phyloP scores from a whole-genome alignment of 1,139 yeast species.

The Spencermartinsiella ligniputridi region DNA sequence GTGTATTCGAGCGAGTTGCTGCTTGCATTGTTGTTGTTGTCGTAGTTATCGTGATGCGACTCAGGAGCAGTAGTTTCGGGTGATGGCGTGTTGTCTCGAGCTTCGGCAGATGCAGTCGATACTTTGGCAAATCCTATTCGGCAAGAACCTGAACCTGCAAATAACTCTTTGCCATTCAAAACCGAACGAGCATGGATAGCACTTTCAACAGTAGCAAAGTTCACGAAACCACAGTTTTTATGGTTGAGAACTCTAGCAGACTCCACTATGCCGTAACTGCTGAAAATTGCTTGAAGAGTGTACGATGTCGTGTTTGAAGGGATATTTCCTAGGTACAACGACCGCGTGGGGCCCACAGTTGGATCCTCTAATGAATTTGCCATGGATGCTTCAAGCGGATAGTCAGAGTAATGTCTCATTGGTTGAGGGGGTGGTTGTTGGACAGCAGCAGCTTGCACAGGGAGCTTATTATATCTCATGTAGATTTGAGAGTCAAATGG shows the following conservation, averaged over 20 bases:
- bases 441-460: not conserved
- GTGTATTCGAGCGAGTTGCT: not conserved
- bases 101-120: conserved; percentile 33
- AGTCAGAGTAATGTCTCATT: conserved; percentile 3
- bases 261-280: conserved; percentile 51
- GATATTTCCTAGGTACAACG: conserved; percentile 70
- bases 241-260: conserved; percentile 56
- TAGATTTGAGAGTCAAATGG: conserved; percentile 15
- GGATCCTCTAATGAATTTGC: conserved; percentile 49
- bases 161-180: conserved; percentile 75
- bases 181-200: conserved; percentile 76
- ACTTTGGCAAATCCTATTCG: conserved; percentile 40
- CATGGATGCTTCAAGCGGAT: conserved; percentile 3
- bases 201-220: conserved; percentile 63
- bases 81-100: conserved; percentile 7
- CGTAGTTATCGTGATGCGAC: not conserved
- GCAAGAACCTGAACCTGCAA: conserved; percentile 55
- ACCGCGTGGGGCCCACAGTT: conserved; percentile 53
- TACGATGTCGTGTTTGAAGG: conserved; percentile 50
- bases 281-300: conserved; percentile 42
- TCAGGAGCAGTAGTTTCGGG: not conserved
- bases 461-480: conserved; percentile 5
- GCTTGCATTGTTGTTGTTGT: not conserved
- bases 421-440: conserved; percentile 2
- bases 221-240: conserved; percentile 62